phyloP scores from a whole-genome alignment of 2,329 filamentous ascomycete species.

The Alternaria arbusti region DNA sequence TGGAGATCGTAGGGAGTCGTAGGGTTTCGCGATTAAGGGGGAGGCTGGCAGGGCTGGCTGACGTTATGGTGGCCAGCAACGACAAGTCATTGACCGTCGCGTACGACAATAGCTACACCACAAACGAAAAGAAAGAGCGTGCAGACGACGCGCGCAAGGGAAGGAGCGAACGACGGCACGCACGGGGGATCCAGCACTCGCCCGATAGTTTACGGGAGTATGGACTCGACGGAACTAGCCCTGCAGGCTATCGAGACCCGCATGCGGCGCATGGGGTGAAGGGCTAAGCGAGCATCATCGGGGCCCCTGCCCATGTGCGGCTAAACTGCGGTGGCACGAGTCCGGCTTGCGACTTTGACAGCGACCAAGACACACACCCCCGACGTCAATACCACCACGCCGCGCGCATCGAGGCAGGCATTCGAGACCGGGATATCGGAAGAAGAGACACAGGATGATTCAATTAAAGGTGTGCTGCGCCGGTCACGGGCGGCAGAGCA shows the following conservation, averaged over 20 bases:
- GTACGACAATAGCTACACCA: conserved; percentile 15
- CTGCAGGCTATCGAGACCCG: conserved; percentile 6
- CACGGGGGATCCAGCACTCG: conserved; percentile 9
- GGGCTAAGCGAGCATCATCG: conserved; percentile 8
- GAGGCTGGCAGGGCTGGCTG: conserved; percentile 27
- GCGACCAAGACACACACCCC: neutral
- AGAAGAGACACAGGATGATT: conserved; percentile 39
- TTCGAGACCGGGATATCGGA: neutral
- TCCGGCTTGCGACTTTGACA: conserved; percentile 4
- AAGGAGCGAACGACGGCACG: conserved; percentile 36
- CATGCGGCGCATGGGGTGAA: conserved; percentile 7
- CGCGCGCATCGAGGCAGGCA: neutral
- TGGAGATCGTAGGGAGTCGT: conserved; percentile 2
- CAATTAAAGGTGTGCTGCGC: conserved; percentile 45
- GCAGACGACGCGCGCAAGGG: conserved; percentile 9
- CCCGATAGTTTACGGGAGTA: conserved; percentile 25
- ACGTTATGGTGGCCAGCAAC: conserved; percentile 26
- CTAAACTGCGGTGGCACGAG: neutral
- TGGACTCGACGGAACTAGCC: conserved; percentile 9
- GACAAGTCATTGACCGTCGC: conserved; percentile 27
- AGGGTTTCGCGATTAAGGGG: conserved; percentile 9
- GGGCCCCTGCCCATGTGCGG: neutral
- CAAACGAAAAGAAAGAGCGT: conserved; percentile 32
- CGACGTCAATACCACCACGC: conserved; percentile 14
- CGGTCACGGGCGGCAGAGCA: conserved; percentile 12